A percentile compares a stretch with the other conserved stretches of the same genome.
phyloP scores from a whole-genome alignment of 495 filamentous ascomycete genomes.

The Trichoderma orchidacearum region DNA sequence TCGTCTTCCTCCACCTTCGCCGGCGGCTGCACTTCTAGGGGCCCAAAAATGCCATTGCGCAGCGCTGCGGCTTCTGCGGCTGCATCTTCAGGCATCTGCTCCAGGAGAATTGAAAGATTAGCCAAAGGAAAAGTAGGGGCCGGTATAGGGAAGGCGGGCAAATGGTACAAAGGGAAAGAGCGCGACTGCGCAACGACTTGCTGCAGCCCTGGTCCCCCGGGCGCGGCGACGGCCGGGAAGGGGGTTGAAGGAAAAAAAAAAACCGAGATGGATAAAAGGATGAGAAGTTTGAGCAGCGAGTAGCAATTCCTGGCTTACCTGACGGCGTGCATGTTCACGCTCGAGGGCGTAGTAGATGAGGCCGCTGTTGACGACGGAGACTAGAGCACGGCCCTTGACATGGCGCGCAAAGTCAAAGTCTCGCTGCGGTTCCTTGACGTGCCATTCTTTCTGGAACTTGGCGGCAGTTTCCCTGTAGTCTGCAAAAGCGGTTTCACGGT shows the following conservation, averaged over 20 bases:
- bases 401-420: conserved; percentile 60
- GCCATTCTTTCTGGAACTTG: conserved; percentile 72
- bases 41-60: conserved; percentile 34
- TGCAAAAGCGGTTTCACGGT: conserved; percentile 16
- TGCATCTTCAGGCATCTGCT: conserved; percentile 31
- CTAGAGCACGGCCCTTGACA: conserved; percentile 62
- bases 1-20: conserved; percentile 15
- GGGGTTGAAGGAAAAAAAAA: conserved; percentile 10
- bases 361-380: conserved; percentile 64
- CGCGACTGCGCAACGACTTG: too few species aligned
- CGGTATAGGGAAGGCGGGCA: neutral
- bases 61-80: conserved; percentile 27
- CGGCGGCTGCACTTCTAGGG: conserved; percentile 22
- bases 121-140: conserved; percentile 8
- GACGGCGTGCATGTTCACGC: conserved; percentile 44
- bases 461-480: conserved; percentile 62
- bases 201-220: too few species aligned
- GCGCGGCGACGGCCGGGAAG: too few species aligned
- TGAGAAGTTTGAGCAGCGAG: neutral
- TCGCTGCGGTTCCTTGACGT: conserved; percentile 53
- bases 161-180: too few species aligned
- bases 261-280: neutral
- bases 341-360: conserved; percentile 53
- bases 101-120: conserved; percentile 23
- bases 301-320: conserved; percentile 36